These are phyloP conservation scores for Saksenaea vasiformis DNA, from an alignment of 371 early-diverging fungal species.

Conservation along the genomic window DNA sequence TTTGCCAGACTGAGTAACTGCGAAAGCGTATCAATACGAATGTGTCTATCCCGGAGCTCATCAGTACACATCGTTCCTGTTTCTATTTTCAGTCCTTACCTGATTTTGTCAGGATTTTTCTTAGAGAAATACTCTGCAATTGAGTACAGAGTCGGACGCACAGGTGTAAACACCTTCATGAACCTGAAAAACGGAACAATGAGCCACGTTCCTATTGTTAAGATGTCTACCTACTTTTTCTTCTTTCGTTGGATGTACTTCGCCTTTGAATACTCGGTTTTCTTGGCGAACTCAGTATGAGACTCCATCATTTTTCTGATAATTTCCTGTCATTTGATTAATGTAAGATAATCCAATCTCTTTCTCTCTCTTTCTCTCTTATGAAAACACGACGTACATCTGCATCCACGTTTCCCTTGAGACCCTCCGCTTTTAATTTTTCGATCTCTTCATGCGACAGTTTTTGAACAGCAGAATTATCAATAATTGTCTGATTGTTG, in stretches of 20 bases:
- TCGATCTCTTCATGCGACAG: conserved; percentile 86
- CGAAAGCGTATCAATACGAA: conserved; percentile 92
- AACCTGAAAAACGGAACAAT: conserved; percentile 54
- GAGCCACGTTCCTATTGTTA: neutral
- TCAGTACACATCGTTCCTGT: neutral
- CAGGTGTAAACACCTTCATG: conserved; percentile 80
- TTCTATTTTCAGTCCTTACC: conserved; percentile 28
- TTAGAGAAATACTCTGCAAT: conserved; percentile 80
- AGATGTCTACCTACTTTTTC: conserved; percentile 65
- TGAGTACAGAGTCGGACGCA: conserved; percentile 76
- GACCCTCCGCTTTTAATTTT: conserved; percentile 71
- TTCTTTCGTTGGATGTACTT: conserved; percentile 95
- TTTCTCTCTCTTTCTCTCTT: no score
- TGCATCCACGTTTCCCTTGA: conserved; percentile 67
- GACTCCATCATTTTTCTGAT: conserved; percentile 81
- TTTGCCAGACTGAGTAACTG: conserved; percentile 85
- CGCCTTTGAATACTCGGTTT: conserved; percentile 95
- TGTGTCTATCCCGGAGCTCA: conserved; percentile 49
- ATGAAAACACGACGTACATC: conserved; percentile 25
- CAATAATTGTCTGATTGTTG: conserved; percentile 84
- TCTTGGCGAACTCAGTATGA: conserved; percentile 83
- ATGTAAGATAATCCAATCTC: neutral
- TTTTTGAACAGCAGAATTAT: conserved; percentile 76
- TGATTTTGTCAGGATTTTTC: conserved; percentile 83
- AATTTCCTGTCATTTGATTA: conserved; percentile 53